Evolutionary conservation across 2,329 filamentous ascomycete species (phyloP).

Genomic region (Diaporthe sp.): DNA sequence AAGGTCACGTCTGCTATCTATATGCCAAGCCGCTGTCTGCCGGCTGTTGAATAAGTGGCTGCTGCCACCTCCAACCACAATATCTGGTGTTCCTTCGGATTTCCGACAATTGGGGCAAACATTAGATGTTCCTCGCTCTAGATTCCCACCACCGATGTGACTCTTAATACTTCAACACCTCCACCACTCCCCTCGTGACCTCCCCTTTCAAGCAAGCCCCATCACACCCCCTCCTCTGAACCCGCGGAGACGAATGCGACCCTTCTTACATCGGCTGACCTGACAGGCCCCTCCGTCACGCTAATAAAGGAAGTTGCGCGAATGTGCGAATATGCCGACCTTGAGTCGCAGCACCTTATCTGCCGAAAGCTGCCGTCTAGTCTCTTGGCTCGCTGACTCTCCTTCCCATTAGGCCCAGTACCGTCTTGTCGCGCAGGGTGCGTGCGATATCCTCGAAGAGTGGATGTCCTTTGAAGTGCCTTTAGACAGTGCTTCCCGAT

Average conservation of each 20-base stretch:
- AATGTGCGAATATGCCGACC: neutral
- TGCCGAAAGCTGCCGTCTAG: slow-evolving; percentile 1
- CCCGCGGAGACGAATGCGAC: neutral
- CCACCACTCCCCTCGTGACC: neutral
- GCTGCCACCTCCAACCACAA: neutral
- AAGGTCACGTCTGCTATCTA: neutral
- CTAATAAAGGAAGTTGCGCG: slow-evolving; percentile 19
- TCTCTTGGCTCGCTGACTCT: slow-evolving; percentile 2
- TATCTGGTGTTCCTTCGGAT: neutral
- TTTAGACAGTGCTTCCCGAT: neutral
- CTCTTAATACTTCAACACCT: neutral
- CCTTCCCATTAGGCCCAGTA: slow-evolving; percentile 13
- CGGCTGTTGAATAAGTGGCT: neutral
- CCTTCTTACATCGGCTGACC: neutral
- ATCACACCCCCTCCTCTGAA: neutral
- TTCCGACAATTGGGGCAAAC: neutral
- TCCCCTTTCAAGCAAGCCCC: slow-evolving; percentile 8
- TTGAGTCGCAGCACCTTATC: slow-evolving; percentile 10
- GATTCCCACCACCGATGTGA: neutral
- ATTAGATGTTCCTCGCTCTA: neutral
- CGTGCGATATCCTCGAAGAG: neutral
- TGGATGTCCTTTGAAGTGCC: neutral
- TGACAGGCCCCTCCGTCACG: neutral
- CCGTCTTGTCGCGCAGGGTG: neutral
- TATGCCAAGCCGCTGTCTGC: neutral